Percentiles rank a stretch among this genome's conserved stretches.
Evolutionary conservation across 352 stramenopile species (phyloP).

Genomic region (Pythium rhizo-oryzae): DNA sequence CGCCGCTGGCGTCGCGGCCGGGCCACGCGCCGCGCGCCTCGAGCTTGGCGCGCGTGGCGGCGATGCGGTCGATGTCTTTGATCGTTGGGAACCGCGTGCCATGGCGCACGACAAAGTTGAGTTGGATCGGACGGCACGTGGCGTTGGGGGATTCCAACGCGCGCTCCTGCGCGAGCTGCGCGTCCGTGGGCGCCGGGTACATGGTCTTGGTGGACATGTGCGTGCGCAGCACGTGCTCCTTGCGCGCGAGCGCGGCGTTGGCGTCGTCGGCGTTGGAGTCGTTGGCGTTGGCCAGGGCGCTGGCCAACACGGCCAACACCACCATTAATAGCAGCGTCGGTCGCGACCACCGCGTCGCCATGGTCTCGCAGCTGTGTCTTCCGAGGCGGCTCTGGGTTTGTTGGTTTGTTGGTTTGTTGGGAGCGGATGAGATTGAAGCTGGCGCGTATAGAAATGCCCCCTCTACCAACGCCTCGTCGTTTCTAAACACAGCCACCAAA

Average conservation of each 20-base stretch:
- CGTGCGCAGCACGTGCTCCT: slow-evolving; percentile 39
- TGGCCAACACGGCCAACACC: slow-evolving; percentile 24
- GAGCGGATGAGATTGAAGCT: slow-evolving; percentile 17
- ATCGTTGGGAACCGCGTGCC: slow-evolving; percentile 78
- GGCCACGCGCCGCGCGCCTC: no score
- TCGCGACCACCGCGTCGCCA: background rate
- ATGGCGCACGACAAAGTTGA: slow-evolving; percentile 82
- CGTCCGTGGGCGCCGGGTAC: slow-evolving; percentile 41
- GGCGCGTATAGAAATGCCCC: slow-evolving; percentile 4
- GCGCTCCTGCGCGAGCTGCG: slow-evolving; percentile 12
- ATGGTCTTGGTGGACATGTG: slow-evolving; percentile 86
- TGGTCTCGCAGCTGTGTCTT: background rate
- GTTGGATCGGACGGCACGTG: slow-evolving; percentile 54
- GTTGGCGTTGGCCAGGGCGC: background rate
- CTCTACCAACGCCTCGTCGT: background rate
- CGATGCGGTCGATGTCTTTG: slow-evolving; percentile 76
- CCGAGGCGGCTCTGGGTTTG: background rate
- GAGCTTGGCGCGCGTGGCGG: slow-evolving; percentile 44
- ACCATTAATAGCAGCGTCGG: background rate
- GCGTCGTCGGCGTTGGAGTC: background rate
- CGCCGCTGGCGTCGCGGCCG: no score
- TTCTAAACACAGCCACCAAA: slow-evolving; percentile 8
- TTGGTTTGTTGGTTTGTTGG: background rate
- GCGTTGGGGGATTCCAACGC: background rate
- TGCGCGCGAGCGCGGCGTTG: slow-evolving; percentile 1